Evolutionary conservation across 208 protist genomes (phyloP).

Genomic region (Leishmania mexicana): DNA sequence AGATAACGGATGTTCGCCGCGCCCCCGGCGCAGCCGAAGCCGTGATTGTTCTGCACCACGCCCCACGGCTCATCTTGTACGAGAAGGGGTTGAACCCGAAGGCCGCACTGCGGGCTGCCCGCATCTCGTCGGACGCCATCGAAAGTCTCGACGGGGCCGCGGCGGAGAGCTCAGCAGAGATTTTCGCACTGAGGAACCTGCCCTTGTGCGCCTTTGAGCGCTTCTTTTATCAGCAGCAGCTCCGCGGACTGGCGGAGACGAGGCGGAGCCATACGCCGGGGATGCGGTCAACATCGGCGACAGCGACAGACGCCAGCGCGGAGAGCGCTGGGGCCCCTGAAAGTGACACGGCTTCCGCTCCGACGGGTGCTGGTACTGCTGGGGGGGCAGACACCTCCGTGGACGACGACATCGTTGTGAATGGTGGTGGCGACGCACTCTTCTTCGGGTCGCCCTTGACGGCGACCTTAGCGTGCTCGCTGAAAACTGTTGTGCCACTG

Average conservation of each 20-base stretch:
- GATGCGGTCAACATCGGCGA: background rate
- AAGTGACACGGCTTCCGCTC: background rate
- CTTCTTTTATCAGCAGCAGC: slow-evolving; percentile 60
- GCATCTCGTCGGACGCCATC: slow-evolving; percentile 28
- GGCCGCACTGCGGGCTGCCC: slow-evolving; percentile 21
- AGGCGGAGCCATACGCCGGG: background rate
- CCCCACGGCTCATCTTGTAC: slow-evolving; percentile 55
- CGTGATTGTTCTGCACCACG: slow-evolving; percentile 62
- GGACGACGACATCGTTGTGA: slow-evolving; percentile 7
- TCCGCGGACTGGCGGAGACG: slow-evolving; percentile 15
- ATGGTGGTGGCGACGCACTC: slow-evolving; percentile 10
- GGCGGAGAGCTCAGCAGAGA: slow-evolving; percentile 39
- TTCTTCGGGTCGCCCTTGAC: slow-evolving; percentile 29
- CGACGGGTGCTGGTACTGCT: background rate
- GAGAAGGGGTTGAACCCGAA: slow-evolving; percentile 25
- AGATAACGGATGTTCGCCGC: slow-evolving; percentile 22
- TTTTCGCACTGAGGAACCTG: slow-evolving; percentile 36
- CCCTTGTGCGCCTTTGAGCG: slow-evolving; percentile 51
- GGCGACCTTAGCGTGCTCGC: background rate
- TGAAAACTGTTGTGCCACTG: background rate
- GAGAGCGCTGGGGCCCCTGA: background rate
- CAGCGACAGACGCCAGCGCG: background rate
- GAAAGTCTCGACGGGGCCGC: slow-evolving; percentile 33
- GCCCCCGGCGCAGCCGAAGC: slow-evolving; percentile 12
- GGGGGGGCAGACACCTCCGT: background rate